Evolutionary conservation across 805 yeast species (phyloP), one percentile per base, ranked within the genome.

Genomic region (Pichia exigua): DNA sequence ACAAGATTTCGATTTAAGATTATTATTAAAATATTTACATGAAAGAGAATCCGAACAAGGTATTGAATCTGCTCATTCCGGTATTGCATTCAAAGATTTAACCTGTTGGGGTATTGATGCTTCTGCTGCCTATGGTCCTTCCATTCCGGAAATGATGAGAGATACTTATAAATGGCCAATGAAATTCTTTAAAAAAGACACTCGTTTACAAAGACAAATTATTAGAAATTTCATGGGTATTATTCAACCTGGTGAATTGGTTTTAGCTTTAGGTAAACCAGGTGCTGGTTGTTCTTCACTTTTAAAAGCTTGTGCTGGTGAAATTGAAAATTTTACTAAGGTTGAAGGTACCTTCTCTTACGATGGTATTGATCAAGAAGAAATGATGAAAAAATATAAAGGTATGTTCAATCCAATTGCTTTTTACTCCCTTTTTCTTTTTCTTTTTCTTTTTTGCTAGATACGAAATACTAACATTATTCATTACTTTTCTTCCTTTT

Each of bases 231-330:
- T 71, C 57, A 64, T 70, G 39, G 78, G 76, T 65, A 68, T 73
- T 41, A 68, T 62, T 45, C 61, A 63, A 53, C 77, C 85, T 2
- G 89, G 90, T 58, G 89, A 83, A 59, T 76, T 83, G 81, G 74
- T 81, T 32, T 69, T 85, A 46, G 90, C 85, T 7, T 65, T 83
- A 38, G 88, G 87, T 49, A 76, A 85, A 55, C 90, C 92, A 2
- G 90, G 92, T 59, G 83, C 92, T 27, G 94, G 94, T 45, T 85
- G 91, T 64, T 81, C 91, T 4, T 78, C 89, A 3, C 71, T 85
- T 45, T 70, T 85, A 63, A 81, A 82, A 58, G 75, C 85, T 3
- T 70, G 85, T 57, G 79, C 89, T 13, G 83, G 74, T 61, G 71
- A 76, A 65, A 69, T 70, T 50, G 59, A 59, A 64, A 68, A 69